These are phyloP conservation scores for Botryotinia globosa DNA, from an alignment of 2,329 filamentous ascomycete species.

Conservation along the genomic window DNA sequence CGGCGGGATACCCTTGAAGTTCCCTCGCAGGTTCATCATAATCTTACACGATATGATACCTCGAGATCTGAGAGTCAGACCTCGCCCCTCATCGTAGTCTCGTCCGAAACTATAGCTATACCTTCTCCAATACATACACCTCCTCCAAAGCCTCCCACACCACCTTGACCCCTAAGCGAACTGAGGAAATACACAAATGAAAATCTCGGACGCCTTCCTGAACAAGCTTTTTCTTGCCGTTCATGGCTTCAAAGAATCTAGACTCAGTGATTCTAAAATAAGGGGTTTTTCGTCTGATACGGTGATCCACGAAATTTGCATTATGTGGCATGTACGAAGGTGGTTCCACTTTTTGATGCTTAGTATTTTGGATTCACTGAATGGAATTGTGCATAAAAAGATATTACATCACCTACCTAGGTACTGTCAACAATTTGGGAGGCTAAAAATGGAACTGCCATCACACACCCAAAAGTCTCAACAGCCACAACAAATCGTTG, in stretches of 20 bases:
- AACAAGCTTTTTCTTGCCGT: background rate
- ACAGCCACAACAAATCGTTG: background rate
- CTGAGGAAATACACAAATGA: background rate
- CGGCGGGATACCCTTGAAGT: slow-evolving; percentile 40
- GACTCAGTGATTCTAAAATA: no score
- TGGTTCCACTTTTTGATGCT: no score
- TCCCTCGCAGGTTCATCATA: slow-evolving; percentile 39
- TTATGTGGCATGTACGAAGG: background rate
- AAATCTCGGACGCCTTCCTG: no score
- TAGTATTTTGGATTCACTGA: background rate
- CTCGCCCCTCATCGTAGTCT: slow-evolving; percentile 30
- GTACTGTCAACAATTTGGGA: background rate
- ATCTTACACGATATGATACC: slow-evolving; percentile 20
- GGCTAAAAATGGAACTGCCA: background rate
- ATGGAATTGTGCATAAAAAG: background rate
- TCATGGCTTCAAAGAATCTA: background rate
- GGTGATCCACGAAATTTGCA: background rate
- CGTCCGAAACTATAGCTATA: slow-evolving; percentile 19
- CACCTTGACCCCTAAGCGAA: background rate
- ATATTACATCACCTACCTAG: background rate
- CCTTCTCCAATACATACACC: background rate
- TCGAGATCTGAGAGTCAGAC: slow-evolving; percentile 16
- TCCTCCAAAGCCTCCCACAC: background rate
- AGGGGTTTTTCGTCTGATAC: background rate
- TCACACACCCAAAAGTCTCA: background rate